phyloP scores from a whole-genome alignment of 2,329 filamentous ascomycete genomes.

The Phaeosphaeria sp. region DNA sequence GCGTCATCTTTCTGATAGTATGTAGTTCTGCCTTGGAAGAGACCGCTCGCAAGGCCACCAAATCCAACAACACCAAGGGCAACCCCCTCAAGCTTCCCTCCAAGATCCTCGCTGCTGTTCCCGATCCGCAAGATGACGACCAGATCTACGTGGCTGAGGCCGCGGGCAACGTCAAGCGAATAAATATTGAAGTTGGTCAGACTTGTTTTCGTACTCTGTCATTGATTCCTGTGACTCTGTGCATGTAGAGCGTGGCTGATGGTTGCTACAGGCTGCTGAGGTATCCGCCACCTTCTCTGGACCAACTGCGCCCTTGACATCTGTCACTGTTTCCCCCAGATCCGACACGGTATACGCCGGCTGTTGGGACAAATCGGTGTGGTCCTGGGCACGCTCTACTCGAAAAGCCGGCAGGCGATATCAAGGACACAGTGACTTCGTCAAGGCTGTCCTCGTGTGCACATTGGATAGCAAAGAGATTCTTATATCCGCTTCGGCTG shows the following conservation, averaged over 20 bases:
- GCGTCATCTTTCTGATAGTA: slow-evolving; percentile 23
- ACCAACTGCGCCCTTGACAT: slow-evolving; percentile 73
- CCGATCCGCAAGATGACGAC: slow-evolving; percentile 68
- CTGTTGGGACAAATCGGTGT: slow-evolving; percentile 92
- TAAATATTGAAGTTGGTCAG: slow-evolving; percentile 76
- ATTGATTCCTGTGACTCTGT: not conserved
- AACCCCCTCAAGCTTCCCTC: slow-evolving; percentile 80
- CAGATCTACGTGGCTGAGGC: slow-evolving; percentile 85
- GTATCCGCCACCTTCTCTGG: slow-evolving; percentile 67
- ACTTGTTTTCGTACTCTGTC: slow-evolving; percentile 20
- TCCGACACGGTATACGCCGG: slow-evolving; percentile 75
- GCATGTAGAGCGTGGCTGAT: slow-evolving; percentile 18
- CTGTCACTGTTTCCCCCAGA: slow-evolving; percentile 36
- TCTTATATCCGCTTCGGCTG: slow-evolving; percentile 55
- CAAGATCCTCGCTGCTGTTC: slow-evolving; percentile 79
- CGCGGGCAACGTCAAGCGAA: slow-evolving; percentile 75
- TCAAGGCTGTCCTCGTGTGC: slow-evolving; percentile 76
- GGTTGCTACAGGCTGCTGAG: slow-evolving; percentile 37
- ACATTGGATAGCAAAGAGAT: slow-evolving; percentile 65
- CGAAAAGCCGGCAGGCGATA: slow-evolving; percentile 61
- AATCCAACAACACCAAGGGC: slow-evolving; percentile 82
- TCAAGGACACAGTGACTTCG: slow-evolving; percentile 85
- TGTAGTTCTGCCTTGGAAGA: slow-evolving; percentile 58
- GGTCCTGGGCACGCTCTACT: slow-evolving; percentile 72
- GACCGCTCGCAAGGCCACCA: slow-evolving; percentile 69